Percentiles rank a stretch among this genome's conserved stretches.
Evolutionary conservation across 2,329 filamentous ascomycete genomes (phyloP).

Genomic region (Beauveria brongniartii): DNA sequence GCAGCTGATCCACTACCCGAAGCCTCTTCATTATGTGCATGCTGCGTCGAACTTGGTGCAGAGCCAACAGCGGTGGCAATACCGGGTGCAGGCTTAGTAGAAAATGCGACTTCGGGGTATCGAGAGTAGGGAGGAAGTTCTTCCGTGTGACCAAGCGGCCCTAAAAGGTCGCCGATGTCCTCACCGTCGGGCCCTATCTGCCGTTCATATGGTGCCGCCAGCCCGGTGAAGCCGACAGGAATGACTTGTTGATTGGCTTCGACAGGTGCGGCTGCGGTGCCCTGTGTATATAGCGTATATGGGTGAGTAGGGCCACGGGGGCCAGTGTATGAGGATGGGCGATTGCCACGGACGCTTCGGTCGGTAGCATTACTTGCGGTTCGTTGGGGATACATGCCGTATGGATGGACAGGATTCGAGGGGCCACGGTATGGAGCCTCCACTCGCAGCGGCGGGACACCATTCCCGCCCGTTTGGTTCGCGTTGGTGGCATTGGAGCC

Average conservation of each 20-base stretch:
- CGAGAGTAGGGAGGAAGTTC: constrained; percentile 86
- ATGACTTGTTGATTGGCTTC: constrained; percentile 39
- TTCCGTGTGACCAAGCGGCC: constrained; percentile 81
- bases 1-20: neutral
- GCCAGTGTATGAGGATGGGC: constrained; percentile 44
- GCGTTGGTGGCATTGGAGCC: constrained; percentile 27
- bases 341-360: constrained; percentile 21
- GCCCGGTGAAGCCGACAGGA: constrained; percentile 67
- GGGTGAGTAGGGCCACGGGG: constrained; percentile 69
- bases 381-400: constrained; percentile 74
- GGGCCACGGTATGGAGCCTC: constrained; percentile 63
- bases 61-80: constrained; percentile 9
- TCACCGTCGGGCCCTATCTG: constrained; percentile 73
- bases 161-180: constrained; percentile 79
- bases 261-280: constrained; percentile 48
- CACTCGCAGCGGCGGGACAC: constrained; percentile 30
- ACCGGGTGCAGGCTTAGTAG: constrained; percentile 39
- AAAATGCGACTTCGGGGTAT: constrained; percentile 69
- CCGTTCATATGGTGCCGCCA: constrained; percentile 59
- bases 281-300: constrained; percentile 81
- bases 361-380: constrained; percentile 63
- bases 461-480: constrained; percentile 25
- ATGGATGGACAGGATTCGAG: constrained; percentile 72
- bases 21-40: neutral
- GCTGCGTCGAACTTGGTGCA: constrained; percentile 12